These are phyloP conservation scores for Fusarium temperatum DNA, from an alignment of 2,329 filamentous ascomycete species.

Conservation along the genomic window DNA sequence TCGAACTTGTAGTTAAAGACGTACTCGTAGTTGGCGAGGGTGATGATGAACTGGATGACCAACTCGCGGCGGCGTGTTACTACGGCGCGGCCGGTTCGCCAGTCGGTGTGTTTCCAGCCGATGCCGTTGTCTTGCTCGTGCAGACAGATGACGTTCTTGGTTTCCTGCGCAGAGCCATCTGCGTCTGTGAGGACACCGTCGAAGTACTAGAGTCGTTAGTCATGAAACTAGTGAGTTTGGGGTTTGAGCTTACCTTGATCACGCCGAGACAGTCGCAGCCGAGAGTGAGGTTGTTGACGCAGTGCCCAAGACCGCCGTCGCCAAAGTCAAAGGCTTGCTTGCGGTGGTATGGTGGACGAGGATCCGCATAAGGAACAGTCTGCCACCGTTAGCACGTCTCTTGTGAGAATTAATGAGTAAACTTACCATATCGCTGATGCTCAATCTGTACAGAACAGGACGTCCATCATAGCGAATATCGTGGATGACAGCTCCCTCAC, in stretches of 20 bases:
- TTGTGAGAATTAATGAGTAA: no score
- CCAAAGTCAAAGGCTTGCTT: slow-evolving; percentile 78
- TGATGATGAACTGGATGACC: slow-evolving; percentile 75
- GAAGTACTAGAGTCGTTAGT: slow-evolving; percentile 43
- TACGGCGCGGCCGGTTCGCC: slow-evolving; percentile 68
- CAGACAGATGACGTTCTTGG: slow-evolving; percentile 69
- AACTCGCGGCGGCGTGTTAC: slow-evolving; percentile 69
- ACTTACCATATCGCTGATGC: slow-evolving; percentile 72
- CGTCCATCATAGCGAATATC: slow-evolving; percentile 73
- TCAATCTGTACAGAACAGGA: slow-evolving; percentile 72
- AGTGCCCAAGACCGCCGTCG: slow-evolving; percentile 70
- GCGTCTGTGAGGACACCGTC: slow-evolving; percentile 46
- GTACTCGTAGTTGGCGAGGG: slow-evolving; percentile 76
- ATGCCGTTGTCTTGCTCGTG: slow-evolving; percentile 78
- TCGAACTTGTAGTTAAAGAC: slow-evolving; percentile 65
- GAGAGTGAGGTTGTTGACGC: slow-evolving; percentile 71
- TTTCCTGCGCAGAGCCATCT: slow-evolving; percentile 49
- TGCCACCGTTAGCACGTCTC: not conserved
- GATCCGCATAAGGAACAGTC: slow-evolving; percentile 71
- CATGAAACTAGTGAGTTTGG: rapidly evolving
- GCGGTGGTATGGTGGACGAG: slow-evolving; percentile 67
- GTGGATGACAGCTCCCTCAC: slow-evolving; percentile 75
- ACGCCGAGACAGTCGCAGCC: slow-evolving; percentile 75
- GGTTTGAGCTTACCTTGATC: slow-evolving; percentile 51
- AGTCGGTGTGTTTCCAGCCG: slow-evolving; percentile 77